Percentiles rank a stretch among this genome's conserved stretches.
Evolutionary conservation across 352 stramenopile species (phyloP).

Genomic region (Phytophthora niederhauseri): DNA sequence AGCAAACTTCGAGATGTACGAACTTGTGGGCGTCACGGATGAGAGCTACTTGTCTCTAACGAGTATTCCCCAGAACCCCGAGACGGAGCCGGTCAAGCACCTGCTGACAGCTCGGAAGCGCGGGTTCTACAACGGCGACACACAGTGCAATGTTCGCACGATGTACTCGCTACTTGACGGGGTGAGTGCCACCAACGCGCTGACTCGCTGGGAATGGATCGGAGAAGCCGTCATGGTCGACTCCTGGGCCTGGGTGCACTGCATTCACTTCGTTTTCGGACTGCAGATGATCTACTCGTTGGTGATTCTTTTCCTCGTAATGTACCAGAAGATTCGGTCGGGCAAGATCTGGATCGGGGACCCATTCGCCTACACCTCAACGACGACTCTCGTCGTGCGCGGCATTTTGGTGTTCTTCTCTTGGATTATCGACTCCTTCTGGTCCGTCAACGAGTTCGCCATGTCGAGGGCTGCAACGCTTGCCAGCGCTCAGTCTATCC

Average conservation of each 20-base stretch:
- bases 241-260: conserved; percentile 47
- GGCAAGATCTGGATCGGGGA: conserved; percentile 50
- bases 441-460: conserved; percentile 39
- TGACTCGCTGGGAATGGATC: conserved; percentile 25
- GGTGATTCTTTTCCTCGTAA: conserved; percentile 31
- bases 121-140: conserved; percentile 39
- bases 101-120: conserved; percentile 32
- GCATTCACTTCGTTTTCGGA: conserved; percentile 39
- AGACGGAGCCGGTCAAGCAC: conserved; percentile 33
- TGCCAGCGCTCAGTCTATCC: conserved; percentile 2
- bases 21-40: conserved; percentile 22
- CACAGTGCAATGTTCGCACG: conserved; percentile 36
- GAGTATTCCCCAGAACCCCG: conserved; percentile 13
- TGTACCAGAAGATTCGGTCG: conserved; percentile 30
- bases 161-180: conserved; percentile 26
- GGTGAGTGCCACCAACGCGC: conserved; percentile 9
- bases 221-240: conserved; percentile 24
- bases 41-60: conserved; percentile 27
- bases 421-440: conserved; percentile 38
- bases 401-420: conserved; percentile 32
- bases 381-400: conserved; percentile 20
- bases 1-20: conserved; percentile 34
- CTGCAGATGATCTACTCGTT: conserved; percentile 36
- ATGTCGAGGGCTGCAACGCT: conserved; percentile 26
- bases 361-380: conserved; percentile 41